Evolutionary conservation across 495 filamentous ascomycete genomes (phyloP).

Genomic region (Letharia columbiana): DNA sequence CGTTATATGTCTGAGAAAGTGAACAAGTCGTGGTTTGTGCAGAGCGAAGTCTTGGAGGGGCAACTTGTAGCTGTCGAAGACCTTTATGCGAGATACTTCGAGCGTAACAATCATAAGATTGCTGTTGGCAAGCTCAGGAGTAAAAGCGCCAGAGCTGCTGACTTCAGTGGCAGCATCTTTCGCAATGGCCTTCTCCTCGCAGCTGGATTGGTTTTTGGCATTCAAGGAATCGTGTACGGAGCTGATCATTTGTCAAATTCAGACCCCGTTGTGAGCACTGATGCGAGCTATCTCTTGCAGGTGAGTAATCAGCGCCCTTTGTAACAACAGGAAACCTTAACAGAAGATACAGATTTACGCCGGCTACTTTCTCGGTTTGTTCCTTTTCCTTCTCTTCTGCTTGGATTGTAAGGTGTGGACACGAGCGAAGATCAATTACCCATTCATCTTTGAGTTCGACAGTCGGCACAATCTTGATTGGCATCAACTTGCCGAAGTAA

Average conservation of each 20-base stretch:
- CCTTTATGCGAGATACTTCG: slow-evolving; percentile 87
- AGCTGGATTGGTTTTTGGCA: slow-evolving; percentile 59
- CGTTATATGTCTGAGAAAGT: slow-evolving; percentile 90
- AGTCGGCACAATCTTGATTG: slow-evolving; percentile 76
- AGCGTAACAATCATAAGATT: slow-evolving; percentile 81
- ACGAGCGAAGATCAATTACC: slow-evolving; percentile 79
- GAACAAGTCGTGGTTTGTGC: slow-evolving; percentile 81
- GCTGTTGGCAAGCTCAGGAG: slow-evolving; percentile 76
- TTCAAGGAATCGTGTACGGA: slow-evolving; percentile 67
- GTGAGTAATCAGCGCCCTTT: slow-evolving; percentile 31
- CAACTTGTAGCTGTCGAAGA: slow-evolving; percentile 75
- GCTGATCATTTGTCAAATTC: slow-evolving; percentile 41
- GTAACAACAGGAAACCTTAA: slow-evolving; percentile 20
- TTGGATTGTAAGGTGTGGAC: slow-evolving; percentile 77
- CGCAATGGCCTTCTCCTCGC: slow-evolving; percentile 73
- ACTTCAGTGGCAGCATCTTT: slow-evolving; percentile 66
- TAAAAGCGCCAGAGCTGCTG: slow-evolving; percentile 51
- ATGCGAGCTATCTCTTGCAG: slow-evolving; percentile 71
- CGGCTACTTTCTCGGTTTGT: slow-evolving; percentile 70
- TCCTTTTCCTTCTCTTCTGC: slow-evolving; percentile 67
- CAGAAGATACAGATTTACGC: slow-evolving; percentile 58
- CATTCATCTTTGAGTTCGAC: slow-evolving; percentile 95
- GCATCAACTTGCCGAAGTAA: slow-evolving; percentile 72
- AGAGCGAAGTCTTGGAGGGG: slow-evolving; percentile 69
- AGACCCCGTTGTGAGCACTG: slow-evolving; percentile 38